Evolutionary conservation across 2,329 filamentous ascomycete genomes (phyloP).

Genomic region (Aureobasidium sp.): DNA sequence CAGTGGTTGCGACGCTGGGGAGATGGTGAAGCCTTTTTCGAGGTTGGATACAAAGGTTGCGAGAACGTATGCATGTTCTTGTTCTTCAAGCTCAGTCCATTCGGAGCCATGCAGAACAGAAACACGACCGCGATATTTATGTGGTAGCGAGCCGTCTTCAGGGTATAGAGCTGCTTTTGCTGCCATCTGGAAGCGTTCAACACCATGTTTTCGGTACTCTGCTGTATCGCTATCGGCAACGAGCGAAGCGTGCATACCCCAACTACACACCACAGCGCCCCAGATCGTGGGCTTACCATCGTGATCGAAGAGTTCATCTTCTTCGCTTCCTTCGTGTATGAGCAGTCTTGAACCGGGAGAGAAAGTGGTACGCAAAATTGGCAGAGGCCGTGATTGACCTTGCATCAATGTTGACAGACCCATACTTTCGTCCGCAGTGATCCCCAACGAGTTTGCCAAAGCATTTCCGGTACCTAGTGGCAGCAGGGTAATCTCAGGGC

Average conservation of each 20-base stretch:
- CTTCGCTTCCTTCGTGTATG: conserved; percentile 48
- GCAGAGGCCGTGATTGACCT: conserved; percentile 40
- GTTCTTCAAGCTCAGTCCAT: conserved; percentile 42
- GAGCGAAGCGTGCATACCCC: conserved; percentile 89
- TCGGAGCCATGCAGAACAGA: conserved; percentile 40
- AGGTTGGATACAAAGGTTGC: conserved; percentile 82
- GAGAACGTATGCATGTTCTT: conserved; percentile 79
- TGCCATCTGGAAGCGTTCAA: conserved; percentile 85
- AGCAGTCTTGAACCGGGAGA: conserved; percentile 49
- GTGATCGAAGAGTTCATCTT: conserved; percentile 36
- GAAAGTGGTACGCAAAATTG: conserved; percentile 49
- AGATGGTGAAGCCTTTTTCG: conserved; percentile 85
- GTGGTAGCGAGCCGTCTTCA: conserved; percentile 55
- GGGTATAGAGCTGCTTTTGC: conserved; percentile 78
- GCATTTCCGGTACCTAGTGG: conserved; percentile 60
- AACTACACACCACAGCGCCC: conserved; percentile 88
- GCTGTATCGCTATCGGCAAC: conserved; percentile 93
- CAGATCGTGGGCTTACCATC: conserved; percentile 49
- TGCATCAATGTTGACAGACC: conserved; percentile 45
- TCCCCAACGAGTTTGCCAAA: conserved; percentile 49
- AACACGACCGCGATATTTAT: conserved; percentile 63
- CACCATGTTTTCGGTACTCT: conserved; percentile 80
- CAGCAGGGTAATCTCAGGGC: conserved; percentile 63
- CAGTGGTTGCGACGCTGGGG: conserved; percentile 74
- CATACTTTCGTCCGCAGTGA: conserved; percentile 36